These are phyloP conservation scores for Salix suchowensis DNA, from an alignment of 345 rosid genomes.

Conservation along the genomic window DNA sequence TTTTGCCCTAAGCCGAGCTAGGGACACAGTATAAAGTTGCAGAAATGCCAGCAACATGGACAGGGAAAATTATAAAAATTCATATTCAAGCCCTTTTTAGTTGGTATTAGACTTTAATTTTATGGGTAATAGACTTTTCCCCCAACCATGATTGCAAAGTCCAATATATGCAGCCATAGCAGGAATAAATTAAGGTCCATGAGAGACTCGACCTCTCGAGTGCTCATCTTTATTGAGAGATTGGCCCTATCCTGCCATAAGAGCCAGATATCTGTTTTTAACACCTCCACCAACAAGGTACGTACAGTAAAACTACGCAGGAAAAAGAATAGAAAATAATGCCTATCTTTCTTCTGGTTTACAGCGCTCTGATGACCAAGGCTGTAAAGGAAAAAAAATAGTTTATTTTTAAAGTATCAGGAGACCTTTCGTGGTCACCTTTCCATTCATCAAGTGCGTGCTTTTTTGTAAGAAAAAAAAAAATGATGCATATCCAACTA, in stretches of 20 bases:
- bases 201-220: no score
- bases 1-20: not conserved
- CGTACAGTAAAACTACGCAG: not conserved
- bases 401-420: not conserved
- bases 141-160: no score
- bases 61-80: not conserved
- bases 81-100: no score
- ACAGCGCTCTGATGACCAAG: not conserved
- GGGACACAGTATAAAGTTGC: not conserved
- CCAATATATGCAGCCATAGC: not conserved
- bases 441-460: constrained; percentile 11
- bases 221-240: not conserved
- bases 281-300: not conserved
- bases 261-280: not conserved
- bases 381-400: not conserved
- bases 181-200: no score
- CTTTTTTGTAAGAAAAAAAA: not conserved
- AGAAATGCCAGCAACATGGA: not conserved
- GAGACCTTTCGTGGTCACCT: constrained; percentile 23
- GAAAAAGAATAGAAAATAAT: not conserved
- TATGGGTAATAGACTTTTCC: no score
- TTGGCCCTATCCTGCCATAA: not conserved
- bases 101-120: no score
- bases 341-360: not conserved
- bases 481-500: constrained; percentile 25